phyloP scores from a whole-genome alignment of 2,329 filamentous ascomycete species.

The Neonectria faginata region DNA sequence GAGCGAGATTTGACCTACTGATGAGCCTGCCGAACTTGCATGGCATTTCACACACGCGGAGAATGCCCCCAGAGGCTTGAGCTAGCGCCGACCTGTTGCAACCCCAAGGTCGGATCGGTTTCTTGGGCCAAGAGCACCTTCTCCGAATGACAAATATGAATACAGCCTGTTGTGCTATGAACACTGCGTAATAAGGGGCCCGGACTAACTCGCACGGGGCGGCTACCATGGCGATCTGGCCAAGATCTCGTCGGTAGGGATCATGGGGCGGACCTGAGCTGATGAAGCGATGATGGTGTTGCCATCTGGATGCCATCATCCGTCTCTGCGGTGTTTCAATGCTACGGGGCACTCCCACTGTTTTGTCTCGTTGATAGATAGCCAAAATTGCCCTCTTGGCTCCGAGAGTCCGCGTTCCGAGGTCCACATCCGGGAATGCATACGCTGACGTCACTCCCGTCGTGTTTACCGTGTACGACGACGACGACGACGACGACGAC shows the following conservation, averaged over 20 bases:
- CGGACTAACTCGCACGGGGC: slow-evolving; percentile 31
- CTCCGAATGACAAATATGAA: too few species aligned
- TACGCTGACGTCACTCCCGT: slow-evolving; percentile 2
- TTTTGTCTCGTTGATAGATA: too few species aligned
- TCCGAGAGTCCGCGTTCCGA: neutral
- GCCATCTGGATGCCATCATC: slow-evolving; percentile 17
- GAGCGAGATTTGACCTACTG: slow-evolving; percentile 13
- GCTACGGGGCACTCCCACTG: neutral
- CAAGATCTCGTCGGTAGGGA: slow-evolving; percentile 30
- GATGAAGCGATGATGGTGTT: slow-evolving; percentile 11
- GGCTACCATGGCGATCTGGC: slow-evolving; percentile 34
- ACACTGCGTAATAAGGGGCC: slow-evolving; percentile 5
- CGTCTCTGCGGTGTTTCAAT: neutral
- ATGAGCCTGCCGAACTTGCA: neutral
- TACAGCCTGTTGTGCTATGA: neutral
- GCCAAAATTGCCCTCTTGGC: too few species aligned
- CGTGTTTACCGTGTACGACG: neutral
- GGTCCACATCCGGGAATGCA: too few species aligned
- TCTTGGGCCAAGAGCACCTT: too few species aligned
- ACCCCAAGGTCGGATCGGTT: too few species aligned
- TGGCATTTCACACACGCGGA: slow-evolving; percentile 25
- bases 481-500: too few species aligned
- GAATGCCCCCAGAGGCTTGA: slow-evolving; percentile 31
- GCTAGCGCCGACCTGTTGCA: slow-evolving; percentile 25
- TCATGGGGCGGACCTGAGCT: neutral